Evolutionary conservation across 2,329 filamentous ascomycete genomes (phyloP), one percentile per base, ranked within the genome.

Genomic region (Colletotrichum trifolii): DNA sequence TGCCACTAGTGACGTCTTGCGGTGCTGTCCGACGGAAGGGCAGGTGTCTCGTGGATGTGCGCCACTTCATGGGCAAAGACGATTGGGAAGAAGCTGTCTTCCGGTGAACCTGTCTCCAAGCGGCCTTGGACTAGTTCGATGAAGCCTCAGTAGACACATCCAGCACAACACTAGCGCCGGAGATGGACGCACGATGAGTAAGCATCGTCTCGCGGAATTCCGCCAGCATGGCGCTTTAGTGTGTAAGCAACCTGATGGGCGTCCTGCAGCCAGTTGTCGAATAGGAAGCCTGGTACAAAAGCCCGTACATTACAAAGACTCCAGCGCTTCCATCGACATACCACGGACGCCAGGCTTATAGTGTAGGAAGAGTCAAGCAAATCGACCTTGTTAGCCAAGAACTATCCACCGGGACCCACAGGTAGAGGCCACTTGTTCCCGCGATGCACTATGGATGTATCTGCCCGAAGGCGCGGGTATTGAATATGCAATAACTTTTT

Each of bases 401-500:
- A 25, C 25, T 25, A 25, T 25, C 25, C 25, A 25, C 25, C 25
- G 4, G 25, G 13, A 15, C 12, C 13, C 9, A n/a, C 10, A 45
- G 7, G 42, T 45, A 15, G 42, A 12, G 25, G 35, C 4, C 46
- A 48, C 46, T 38, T 38, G n/a, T n/a, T 25, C 25, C 25, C 25
- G 25, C 25, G 25, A 25, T 25, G 15, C 39, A 17, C 39, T 13
- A 35, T 36, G 25, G 3, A 25, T 25, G 25, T 25, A 25, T 25
- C 4, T 25, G 25, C 25, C 25, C 46, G 4, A n/a, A 9, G 12
- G 34, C 17, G 50, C 39, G 17, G 35, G 45, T 50, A 34, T 25
- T 56, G 43, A 45, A 65, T 52, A 50, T 43, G 48, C 40, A 62
- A 49, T 52, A 57, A 56, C 47, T 56, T 63, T 53, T 64, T 63